phyloP scores from a whole-genome alignment of 192 early-diverging fungal species.

The Umbelopsis sp. region DNA sequence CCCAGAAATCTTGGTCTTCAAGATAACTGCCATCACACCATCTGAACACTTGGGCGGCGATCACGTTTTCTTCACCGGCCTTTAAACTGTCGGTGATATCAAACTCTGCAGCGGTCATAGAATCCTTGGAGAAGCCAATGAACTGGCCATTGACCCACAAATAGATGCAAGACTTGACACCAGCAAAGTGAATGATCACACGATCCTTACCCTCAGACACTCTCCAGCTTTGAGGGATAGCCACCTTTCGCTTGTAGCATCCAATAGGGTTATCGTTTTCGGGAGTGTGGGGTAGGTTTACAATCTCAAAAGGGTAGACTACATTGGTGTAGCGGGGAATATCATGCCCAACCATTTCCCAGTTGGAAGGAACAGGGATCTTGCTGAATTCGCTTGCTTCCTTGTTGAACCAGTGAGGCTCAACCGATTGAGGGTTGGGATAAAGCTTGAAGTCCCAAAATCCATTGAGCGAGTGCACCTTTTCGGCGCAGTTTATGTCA shows the following conservation, averaged over 20 bases:
- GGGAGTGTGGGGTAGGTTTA: conserved; percentile 6
- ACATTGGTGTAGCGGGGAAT: conserved; percentile 10
- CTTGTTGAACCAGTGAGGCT: conserved; percentile 2
- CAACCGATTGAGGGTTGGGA: conserved; percentile 6
- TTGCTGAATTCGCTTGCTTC: not conserved
- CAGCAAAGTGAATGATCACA: conserved; percentile 17
- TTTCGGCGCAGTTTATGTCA: not conserved
- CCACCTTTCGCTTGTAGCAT: conserved; percentile 13
- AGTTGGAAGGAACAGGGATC: conserved; percentile 18
- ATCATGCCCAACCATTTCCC: conserved; percentile 21
- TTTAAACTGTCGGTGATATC: conserved; percentile 4
- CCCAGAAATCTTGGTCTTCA: conserved; percentile 25
- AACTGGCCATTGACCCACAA: conserved; percentile 18
- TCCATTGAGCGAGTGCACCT: conserved; percentile 20
- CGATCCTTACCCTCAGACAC: not conserved
- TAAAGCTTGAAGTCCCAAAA: conserved; percentile 20
- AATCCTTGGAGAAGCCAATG: conserved; percentile 23
- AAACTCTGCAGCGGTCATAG: conserved; percentile 19
- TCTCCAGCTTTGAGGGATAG: not conserved
- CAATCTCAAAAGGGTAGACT: not conserved
- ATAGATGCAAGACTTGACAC: conserved; percentile 19
- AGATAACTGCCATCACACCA: conserved; percentile 22
- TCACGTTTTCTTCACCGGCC: conserved; percentile 3
- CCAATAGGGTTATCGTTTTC: conserved; percentile 15
- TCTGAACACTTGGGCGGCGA: conserved; percentile 11